Conservation (phyloP, 2,329 filamentous ascomycete genomes). For the Elsinoe perseae region DNA sequence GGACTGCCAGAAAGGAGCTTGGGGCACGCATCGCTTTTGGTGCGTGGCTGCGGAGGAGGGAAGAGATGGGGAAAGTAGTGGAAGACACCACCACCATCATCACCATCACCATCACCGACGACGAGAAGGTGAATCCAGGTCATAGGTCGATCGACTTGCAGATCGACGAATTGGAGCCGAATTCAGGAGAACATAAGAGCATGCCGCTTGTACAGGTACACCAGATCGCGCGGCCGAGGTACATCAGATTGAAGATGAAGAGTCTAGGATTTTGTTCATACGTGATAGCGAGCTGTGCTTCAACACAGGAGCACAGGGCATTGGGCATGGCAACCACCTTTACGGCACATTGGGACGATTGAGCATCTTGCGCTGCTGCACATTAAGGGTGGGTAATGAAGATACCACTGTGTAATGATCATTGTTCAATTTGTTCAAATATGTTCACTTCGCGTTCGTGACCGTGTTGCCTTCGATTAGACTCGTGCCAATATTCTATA, state of each 20-base stretch:
- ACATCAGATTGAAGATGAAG: not conserved
- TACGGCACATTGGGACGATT: not conserved
- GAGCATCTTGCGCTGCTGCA: not conserved
- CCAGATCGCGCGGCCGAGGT: not conserved
- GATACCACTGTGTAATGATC: conserved; percentile 15
- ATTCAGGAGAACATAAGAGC: not conserved
- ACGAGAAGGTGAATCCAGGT: conserved; percentile 7
- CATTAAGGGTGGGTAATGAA: conserved; percentile 13
- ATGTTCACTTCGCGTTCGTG: not conserved
- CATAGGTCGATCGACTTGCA: not conserved
- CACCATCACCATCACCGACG: conserved; percentile 15
- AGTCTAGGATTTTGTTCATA: not conserved
- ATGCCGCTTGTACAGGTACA: conserved; percentile 3
- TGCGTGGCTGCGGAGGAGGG: conserved; percentile 64
- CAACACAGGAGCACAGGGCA: not conserved
- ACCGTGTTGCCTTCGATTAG: too few relatives aligned
- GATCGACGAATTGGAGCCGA: not conserved
- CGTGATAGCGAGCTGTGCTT: conserved; percentile 1
- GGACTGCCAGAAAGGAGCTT: conserved; percentile 97
- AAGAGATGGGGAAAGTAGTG: conserved; percentile 18
- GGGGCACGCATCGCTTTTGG: conserved; percentile 98
- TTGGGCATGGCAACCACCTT: conserved; percentile 3
- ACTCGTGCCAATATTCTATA: too few relatives aligned
- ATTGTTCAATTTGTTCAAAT: not conserved
- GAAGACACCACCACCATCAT: conserved; percentile 18